Evolutionary conservation across 768 basidiomycete species (phyloP), one percentile per base, ranked within the genome.

Genomic region (Mycena crocata): DNA sequence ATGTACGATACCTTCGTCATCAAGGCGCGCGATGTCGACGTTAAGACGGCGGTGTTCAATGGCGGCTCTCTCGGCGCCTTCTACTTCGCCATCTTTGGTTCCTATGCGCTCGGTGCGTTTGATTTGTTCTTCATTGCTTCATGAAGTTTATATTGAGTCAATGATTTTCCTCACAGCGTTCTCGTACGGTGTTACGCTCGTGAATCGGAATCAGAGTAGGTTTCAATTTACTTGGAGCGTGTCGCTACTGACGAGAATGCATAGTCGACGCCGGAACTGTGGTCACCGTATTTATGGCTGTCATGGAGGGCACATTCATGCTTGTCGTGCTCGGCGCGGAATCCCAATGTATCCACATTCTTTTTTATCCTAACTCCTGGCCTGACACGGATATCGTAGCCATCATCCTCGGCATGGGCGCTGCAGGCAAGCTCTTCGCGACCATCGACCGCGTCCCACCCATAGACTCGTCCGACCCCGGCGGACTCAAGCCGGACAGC

Each of bases 361-460:
- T 14, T 39, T 10, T 5, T 7, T 13, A 24, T 13, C 14, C 12
- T 7, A 62, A 48, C 26, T 26, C 17, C 4, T 65, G 34, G 13
- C 50, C n/a, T n/a, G n/a, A 30, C 6, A 46, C 58, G 50, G n/a
- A 8, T 54, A 42, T 26, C 24, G 37, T 75, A 89, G 93, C 94
- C 13, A 81, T 98, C 66, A 85, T 88, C 14, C 87, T 91, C 67
- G 96, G 87, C 35, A 88, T 88, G 67, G 93, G 89, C 30, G 95
- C 96, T 24, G 95, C 94, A 24, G 92, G 90, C 14, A 98, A 97
- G 76, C 83, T 98, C 6, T 96, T 86, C 76, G 83, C 86, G 17
- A 95, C 95, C 1, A 97, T 98, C 67, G 93, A 96, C 72, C 90
- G 95, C 32, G 82, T 93, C 14, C 96, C 96, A 3, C 77, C 82